These are phyloP conservation scores for Penicillium silybi DNA, from an alignment of 495 filamentous ascomycete genomes.

Conservation along the genomic window DNA sequence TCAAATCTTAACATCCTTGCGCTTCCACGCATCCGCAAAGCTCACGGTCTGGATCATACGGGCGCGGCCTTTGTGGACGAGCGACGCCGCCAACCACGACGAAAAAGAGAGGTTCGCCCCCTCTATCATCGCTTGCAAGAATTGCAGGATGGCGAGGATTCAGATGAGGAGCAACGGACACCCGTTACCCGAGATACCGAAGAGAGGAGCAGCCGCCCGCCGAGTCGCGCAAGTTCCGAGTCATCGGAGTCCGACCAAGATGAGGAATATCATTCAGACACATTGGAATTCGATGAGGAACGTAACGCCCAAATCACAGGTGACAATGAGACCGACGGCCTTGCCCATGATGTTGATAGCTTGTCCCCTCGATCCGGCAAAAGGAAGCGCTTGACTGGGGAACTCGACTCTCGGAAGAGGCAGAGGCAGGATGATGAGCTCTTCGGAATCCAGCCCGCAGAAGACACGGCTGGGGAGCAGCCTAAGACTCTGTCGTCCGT, in stretches of 20 bases:
- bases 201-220: constrained; percentile 75
- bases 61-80: constrained; percentile 73
- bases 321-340: constrained; percentile 1
- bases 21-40: constrained; percentile 70
- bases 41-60: constrained; percentile 53
- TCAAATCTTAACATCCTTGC: constrained; percentile 56
- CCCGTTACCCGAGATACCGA: constrained; percentile 70
- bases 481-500: background rate
- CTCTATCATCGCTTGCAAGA: constrained; percentile 56
- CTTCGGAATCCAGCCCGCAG: constrained; percentile 49
- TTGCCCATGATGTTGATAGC: constrained; percentile 6
- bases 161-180: constrained; percentile 54
- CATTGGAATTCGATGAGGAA: constrained; percentile 12
- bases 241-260: constrained; percentile 60
- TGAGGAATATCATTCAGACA: constrained; percentile 48
- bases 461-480: constrained; percentile 5
- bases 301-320: background rate
- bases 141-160: constrained; percentile 56
- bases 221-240: constrained; percentile 70
- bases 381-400: constrained; percentile 61
- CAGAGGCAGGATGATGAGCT: constrained; percentile 75
- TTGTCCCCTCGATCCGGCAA: constrained; percentile 56
- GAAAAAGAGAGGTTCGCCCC: constrained; percentile 49
- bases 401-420: constrained; percentile 61
- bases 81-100: constrained; percentile 58